These are phyloP conservation scores for Syzygium aqueum DNA, from an alignment of 345 rosid genomes.

Conservation along the genomic window DNA sequence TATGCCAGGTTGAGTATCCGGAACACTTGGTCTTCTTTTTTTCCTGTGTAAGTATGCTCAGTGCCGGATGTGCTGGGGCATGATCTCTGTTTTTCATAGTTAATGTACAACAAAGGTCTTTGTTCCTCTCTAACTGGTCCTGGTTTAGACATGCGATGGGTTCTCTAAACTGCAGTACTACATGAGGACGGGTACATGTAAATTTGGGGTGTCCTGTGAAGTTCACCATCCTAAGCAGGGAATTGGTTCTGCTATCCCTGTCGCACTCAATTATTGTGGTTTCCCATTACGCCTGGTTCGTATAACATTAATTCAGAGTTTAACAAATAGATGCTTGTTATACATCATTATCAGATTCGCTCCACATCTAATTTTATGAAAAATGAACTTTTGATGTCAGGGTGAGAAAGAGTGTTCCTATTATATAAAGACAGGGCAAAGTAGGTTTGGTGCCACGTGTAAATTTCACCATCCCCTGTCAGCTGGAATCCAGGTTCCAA, in stretches of 20 bases:
- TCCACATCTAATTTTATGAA: neutral
- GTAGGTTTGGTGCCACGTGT: conserved; percentile 81
- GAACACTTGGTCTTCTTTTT: conserved; percentile 55
- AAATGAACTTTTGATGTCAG: conserved; percentile 26
- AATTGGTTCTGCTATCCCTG: conserved; percentile 40
- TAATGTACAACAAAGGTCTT: neutral
- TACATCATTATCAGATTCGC: neutral
- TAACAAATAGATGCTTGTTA: neutral
- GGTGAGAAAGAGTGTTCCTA: conserved; percentile 86
- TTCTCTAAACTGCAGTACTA: conserved; percentile 46
- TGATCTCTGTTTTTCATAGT: neutral
- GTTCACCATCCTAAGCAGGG: conserved; percentile 92
- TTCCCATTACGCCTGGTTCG: conserved; percentile 48
- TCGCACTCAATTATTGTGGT: conserved; percentile 58
- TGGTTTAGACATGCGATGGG: conserved; percentile 21
- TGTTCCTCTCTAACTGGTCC: neutral
- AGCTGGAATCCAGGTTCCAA: conserved; percentile 38
- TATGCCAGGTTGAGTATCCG: conserved; percentile 81
- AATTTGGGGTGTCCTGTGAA: conserved; percentile 92
- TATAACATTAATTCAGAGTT: neutral
- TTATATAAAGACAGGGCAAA: conserved; percentile 81
- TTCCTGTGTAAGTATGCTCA: neutral
- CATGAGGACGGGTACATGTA: conserved; percentile 87
- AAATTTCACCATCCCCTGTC: conserved; percentile 85
- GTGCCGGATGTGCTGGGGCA: neutral